phyloP scores from a whole-genome alignment of 2,329 filamentous ascomycete species.

The Polychaeton citri region DNA sequence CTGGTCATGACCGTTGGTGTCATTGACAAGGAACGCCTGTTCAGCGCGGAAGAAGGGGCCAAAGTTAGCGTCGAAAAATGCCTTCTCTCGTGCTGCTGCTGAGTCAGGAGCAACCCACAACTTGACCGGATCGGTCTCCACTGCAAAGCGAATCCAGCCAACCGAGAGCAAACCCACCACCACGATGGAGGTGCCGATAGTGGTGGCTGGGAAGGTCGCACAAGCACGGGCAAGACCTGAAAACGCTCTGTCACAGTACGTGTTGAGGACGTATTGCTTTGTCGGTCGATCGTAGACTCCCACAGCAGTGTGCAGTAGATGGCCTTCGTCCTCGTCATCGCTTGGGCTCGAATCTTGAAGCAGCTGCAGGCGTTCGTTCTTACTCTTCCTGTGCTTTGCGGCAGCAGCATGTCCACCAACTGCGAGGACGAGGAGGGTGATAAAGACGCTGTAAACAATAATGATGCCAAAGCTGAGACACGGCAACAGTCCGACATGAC shows the following conservation, averaged over 20 bases:
- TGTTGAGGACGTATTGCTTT: slow-evolving; percentile 71
- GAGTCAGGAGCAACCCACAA: slow-evolving; percentile 96
- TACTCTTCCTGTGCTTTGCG: slow-evolving; percentile 57
- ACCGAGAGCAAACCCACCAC: slow-evolving; percentile 67
- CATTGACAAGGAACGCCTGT: slow-evolving; percentile 87
- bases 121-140: slow-evolving; percentile 80
- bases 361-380: slow-evolving; percentile 70
- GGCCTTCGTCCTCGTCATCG: slow-evolving; percentile 64
- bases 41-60: slow-evolving; percentile 92
- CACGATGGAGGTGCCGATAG: slow-evolving; percentile 62
- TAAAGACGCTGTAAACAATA: slow-evolving; percentile 64
- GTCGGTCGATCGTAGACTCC: slow-evolving; percentile 69
- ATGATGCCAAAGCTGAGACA: slow-evolving; percentile 91
- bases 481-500: slow-evolving; percentile 74
- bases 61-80: slow-evolving; percentile 85
- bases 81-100: slow-evolving; percentile 79
- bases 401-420: slow-evolving; percentile 65
- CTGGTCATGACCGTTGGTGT: slow-evolving; percentile 46
- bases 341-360: slow-evolving; percentile 72
- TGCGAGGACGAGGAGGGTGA: slow-evolving; percentile 53
- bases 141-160: slow-evolving; percentile 77
- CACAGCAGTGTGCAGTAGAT: slow-evolving; percentile 56
- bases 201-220: slow-evolving; percentile 71
- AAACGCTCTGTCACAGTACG: slow-evolving; percentile 67
- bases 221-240: slow-evolving; percentile 66